phyloP scores from a whole-genome alignment of 2,329 filamentous ascomycete species.

The Neoarthrinium moseri region DNA sequence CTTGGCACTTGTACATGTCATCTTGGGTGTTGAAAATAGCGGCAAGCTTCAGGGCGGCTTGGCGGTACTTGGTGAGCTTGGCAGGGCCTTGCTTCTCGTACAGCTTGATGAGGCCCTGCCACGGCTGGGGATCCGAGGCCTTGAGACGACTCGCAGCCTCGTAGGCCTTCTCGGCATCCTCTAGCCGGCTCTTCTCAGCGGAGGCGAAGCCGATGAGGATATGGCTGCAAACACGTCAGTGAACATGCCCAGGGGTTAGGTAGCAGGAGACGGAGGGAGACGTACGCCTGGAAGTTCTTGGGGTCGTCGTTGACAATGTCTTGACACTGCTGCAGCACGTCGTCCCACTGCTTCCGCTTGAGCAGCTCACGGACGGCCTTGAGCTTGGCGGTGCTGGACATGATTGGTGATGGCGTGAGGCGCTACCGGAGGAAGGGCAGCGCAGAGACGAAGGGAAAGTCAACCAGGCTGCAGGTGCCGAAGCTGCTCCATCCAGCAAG shows the following conservation, averaged over 20 bases:
- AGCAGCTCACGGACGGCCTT: slow-evolving; percentile 80
- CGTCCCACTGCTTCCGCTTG: slow-evolving; percentile 75
- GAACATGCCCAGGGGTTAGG: neutral
- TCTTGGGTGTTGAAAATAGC: slow-evolving; percentile 69
- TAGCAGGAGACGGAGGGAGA: slow-evolving; percentile 6
- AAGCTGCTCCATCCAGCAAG: slow-evolving; percentile 4
- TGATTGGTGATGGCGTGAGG: slow-evolving; percentile 25
- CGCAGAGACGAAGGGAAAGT: too few relatives aligned
- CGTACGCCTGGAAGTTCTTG: slow-evolving; percentile 79
- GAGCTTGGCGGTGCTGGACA: slow-evolving; percentile 61
- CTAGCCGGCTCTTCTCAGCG: slow-evolving; percentile 70
- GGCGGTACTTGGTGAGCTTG: slow-evolving; percentile 72
- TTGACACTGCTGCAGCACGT: slow-evolving; percentile 68
- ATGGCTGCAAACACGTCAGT: slow-evolving; percentile 45
- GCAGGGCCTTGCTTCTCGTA: slow-evolving; percentile 74
- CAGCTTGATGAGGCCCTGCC: slow-evolving; percentile 84
- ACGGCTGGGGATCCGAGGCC: slow-evolving; percentile 76
- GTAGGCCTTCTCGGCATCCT: slow-evolving; percentile 77
- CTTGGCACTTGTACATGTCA: slow-evolving; percentile 62
- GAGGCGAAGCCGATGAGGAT: slow-evolving; percentile 86
- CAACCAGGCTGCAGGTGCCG: slow-evolving; percentile 4
- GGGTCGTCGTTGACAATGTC: slow-evolving; percentile 70
- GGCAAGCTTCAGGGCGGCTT: slow-evolving; percentile 71
- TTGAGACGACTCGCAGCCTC: slow-evolving; percentile 69
- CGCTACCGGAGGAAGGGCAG: too few relatives aligned